Conservation (phyloP, 352 stramenopile genomes). For the Globisporangium middletonii region DNA sequence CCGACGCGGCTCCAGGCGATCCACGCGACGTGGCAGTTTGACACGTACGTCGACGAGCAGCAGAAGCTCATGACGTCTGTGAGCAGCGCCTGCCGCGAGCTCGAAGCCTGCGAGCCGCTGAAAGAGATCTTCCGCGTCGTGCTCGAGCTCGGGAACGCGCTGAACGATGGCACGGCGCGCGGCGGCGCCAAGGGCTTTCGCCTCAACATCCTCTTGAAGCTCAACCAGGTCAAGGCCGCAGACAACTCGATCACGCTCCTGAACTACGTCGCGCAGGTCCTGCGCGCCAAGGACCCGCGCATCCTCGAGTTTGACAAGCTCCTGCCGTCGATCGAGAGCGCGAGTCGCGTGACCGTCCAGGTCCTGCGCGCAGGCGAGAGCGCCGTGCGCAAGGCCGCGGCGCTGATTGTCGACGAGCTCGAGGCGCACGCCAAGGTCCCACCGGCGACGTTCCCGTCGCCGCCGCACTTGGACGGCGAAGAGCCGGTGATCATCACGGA, state of each 20-base stretch:
- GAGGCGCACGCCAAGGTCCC: slow-evolving; percentile 62
- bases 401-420: slow-evolving; percentile 65
- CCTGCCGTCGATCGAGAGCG: slow-evolving; percentile 63
- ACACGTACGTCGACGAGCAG: slow-evolving; percentile 78
- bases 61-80: slow-evolving; percentile 75
- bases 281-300: slow-evolving; percentile 56
- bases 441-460: slow-evolving; percentile 24
- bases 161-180: slow-evolving; percentile 85
- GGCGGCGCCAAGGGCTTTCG: slow-evolving; percentile 86
- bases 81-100: slow-evolving; percentile 82
- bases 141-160: slow-evolving; percentile 83
- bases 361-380: slow-evolving; percentile 71
- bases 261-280: slow-evolving; percentile 69
- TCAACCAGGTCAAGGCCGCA: slow-evolving; percentile 80
- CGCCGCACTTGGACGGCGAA: slow-evolving; percentile 16
- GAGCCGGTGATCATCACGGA: slow-evolving; percentile 42
- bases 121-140: slow-evolving; percentile 85
- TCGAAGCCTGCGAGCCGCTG: slow-evolving; percentile 85
- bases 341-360: slow-evolving; percentile 71
- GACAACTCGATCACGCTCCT: slow-evolving; percentile 82
- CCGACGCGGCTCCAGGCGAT: slow-evolving; percentile 67
- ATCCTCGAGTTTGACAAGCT: slow-evolving; percentile 76
- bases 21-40: slow-evolving; percentile 81
- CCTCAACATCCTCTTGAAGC: slow-evolving; percentile 83
- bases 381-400: slow-evolving; percentile 66